Evolutionary conservation across 2,329 filamentous ascomycete species (phyloP).

Genomic region (Colletotrichum phormii): DNA sequence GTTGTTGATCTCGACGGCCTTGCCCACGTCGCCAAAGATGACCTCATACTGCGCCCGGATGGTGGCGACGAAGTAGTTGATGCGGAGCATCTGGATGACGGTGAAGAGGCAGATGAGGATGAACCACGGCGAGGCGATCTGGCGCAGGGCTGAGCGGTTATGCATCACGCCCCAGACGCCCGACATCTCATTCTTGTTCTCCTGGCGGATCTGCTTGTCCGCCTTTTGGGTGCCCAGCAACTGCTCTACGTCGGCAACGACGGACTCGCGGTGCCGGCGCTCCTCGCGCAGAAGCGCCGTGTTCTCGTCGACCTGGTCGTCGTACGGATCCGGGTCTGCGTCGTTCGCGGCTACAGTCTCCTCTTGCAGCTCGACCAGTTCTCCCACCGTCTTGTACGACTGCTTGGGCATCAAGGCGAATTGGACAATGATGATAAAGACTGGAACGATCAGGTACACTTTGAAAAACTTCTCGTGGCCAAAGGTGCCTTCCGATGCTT

Average conservation of each 20-base stretch:
- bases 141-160: slow-evolving; percentile 74
- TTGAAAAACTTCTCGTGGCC: slow-evolving; percentile 78
- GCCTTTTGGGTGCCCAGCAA: slow-evolving; percentile 75
- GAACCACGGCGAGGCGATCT: slow-evolving; percentile 87
- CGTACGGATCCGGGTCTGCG: slow-evolving; percentile 49
- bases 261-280: slow-evolving; percentile 68
- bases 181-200: slow-evolving; percentile 75
- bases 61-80: slow-evolving; percentile 94
- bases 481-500: slow-evolving; percentile 65
- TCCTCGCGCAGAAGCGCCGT: slow-evolving; percentile 66
- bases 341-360: slow-evolving; percentile 50
- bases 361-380: slow-evolving; percentile 81
- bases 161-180: slow-evolving; percentile 93
- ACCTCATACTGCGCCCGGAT: slow-evolving; percentile 84
- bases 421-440: slow-evolving; percentile 74
- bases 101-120: slow-evolving; percentile 86
- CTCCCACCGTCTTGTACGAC: slow-evolving; percentile 87
- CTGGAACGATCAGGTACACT: slow-evolving; percentile 76
- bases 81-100: slow-evolving; percentile 79
- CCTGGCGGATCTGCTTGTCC: slow-evolving; percentile 71
- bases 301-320: slow-evolving; percentile 70
- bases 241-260: slow-evolving; percentile 78
- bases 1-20: slow-evolving; percentile 79
- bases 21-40: slow-evolving; percentile 71
- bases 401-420: slow-evolving; percentile 78